phyloP scores from a whole-genome alignment of 208 protist species.

The Trypanosoma brucei region DNA sequence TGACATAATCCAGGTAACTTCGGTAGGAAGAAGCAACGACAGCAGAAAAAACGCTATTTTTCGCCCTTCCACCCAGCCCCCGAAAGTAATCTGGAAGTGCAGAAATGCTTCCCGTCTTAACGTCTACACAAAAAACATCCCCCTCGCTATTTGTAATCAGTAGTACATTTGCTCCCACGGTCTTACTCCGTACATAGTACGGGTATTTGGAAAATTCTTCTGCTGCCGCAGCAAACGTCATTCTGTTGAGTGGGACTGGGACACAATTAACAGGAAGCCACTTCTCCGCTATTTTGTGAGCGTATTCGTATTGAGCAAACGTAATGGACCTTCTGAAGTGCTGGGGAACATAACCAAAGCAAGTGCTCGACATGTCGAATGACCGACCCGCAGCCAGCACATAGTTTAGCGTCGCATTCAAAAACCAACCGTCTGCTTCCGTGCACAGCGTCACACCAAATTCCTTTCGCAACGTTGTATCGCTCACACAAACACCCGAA shows the following conservation, averaged over 20 bases:
- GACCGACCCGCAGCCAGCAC: constrained; percentile 27
- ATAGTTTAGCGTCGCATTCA: constrained; percentile 33
- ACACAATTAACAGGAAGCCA: constrained; percentile 19
- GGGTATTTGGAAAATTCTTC: constrained; percentile 48
- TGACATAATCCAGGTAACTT: constrained; percentile 49
- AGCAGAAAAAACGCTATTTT: constrained; percentile 56
- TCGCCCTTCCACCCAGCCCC: constrained; percentile 18
- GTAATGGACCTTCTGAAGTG: constrained; percentile 32
- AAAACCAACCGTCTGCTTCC: constrained; percentile 47
- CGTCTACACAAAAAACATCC: constrained; percentile 60
- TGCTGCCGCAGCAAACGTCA: constrained; percentile 54
- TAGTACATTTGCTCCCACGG: constrained; percentile 40
- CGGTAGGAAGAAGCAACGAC: constrained; percentile 55
- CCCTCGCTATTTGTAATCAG: constrained; percentile 48
- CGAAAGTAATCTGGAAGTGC: constrained; percentile 59
- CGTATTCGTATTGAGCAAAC: constrained; percentile 19
- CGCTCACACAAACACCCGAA: constrained; percentile 55
- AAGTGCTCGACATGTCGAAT: constrained; percentile 35
- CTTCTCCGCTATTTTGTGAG: constrained; percentile 29
- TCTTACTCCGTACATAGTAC: constrained; percentile 43
- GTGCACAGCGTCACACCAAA: constrained; percentile 20
- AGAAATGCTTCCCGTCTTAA: constrained; percentile 48
- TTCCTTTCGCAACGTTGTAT: constrained; percentile 18
- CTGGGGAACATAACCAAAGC: constrained; percentile 45
- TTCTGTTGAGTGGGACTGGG: constrained; percentile 45